Conservation (phyloP, 257 asterid species). For the Scutellaria baicalensis region DNA sequence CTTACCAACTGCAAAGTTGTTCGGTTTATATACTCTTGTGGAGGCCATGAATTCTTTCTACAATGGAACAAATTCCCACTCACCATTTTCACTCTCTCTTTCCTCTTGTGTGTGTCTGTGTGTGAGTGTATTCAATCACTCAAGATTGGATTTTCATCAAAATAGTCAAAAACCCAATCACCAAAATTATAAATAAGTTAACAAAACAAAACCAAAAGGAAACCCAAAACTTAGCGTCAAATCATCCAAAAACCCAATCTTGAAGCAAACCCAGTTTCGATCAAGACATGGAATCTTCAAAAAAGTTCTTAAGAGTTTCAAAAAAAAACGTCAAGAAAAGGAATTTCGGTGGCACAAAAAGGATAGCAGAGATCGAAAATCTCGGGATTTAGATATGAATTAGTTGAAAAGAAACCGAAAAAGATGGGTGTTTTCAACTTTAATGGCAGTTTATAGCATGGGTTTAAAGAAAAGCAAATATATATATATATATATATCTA, state of each 20-base stretch:
- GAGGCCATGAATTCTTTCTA: conserved; percentile 96
- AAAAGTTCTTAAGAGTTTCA: background rate
- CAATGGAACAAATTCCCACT: conserved; percentile 73
- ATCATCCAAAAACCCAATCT: conserved; percentile 33
- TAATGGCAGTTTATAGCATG: background rate
- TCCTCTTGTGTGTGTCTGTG: background rate
- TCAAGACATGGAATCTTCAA: conserved; percentile 7
- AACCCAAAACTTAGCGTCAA: conserved; percentile 24
- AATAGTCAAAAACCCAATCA: conserved; percentile 11
- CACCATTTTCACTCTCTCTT: conserved; percentile 56
- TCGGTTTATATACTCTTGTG: conserved; percentile 75
- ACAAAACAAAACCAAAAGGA: background rate
- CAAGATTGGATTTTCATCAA: conserved; percentile 21
- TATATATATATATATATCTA: background rate
- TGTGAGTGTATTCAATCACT: conserved; percentile 3
- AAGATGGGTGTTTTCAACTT: background rate
- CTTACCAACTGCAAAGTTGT: conserved; percentile 91
- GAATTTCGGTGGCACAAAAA: background rate
- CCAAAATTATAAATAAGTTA: conserved; percentile 6
- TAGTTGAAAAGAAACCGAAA: background rate
- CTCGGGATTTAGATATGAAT: conserved; percentile 19
- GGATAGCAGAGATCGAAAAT: conserved; percentile 21
- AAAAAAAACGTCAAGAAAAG: conserved; percentile 10
- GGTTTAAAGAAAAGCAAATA: background rate
- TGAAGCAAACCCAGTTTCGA: conserved; percentile 24